Base-by-base conservation (phyloP, 2,329 filamentous ascomycete genomes). In the Cordyceps militaris region DNA sequence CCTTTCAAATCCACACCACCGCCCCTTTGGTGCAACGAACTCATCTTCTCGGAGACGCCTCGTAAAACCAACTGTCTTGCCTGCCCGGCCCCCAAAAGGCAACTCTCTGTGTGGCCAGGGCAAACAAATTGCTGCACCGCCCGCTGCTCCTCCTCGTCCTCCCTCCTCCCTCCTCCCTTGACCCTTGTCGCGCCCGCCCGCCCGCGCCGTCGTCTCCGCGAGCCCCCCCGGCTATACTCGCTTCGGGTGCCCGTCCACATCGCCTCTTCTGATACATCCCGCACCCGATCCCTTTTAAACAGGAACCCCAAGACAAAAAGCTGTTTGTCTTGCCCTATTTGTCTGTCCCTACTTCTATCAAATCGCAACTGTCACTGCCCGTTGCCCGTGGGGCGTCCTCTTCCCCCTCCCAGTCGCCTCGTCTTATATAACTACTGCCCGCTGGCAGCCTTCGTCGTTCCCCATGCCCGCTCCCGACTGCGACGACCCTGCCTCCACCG, bases 391-490 rank as follows among this genome's bases (percentile, higher is more conserved):
- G n/a, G n/a, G n/a, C n/a, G 24, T 26, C 48, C 10, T n/a, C 42
- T 42, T 21, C 40, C 19, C 40, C 40, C 21, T 43, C 49, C n/a
- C n/a, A n/a, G n/a, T n/a, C n/a, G n/a, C n/a, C 49, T 11, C 32
- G 9, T 43, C 55, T 46, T 36, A 36, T 9, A 16, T 11, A 48
- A n/a, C 34, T 26, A 43, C 57, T 28, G 46, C 50, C 49, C 46
- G 43, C 44, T 59, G 48, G 51, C 38, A 21, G 28, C 51, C 34
- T 43, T 55, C 44, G 14, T 57, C 36, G 43, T 30, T 36, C 38
- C 48, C 48, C 23, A 60, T 60, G 58, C 58, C 48, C 52, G 34
- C 58, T 47, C 19, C 54, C 58, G 58, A 30, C 19, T 36, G 26
- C 38, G 26, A 61, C 46, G 36, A 61, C 43, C 26, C 44, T 56